Conservation (phyloP, 192 early-diverging fungal species). For the Spinellus fusiger region DNA sequence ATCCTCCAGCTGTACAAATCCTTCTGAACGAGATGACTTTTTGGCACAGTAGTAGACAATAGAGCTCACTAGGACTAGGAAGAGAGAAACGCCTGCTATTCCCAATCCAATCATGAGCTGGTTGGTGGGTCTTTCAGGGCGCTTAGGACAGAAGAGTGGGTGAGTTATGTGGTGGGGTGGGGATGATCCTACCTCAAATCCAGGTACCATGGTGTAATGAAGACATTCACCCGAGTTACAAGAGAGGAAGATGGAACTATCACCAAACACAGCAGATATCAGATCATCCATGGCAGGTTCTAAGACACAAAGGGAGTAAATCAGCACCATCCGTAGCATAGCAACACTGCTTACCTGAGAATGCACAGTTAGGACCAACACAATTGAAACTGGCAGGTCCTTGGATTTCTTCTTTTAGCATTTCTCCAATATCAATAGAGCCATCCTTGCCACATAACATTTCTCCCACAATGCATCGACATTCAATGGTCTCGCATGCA, state of each 20-base stretch:
- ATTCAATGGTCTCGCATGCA: constrained; percentile 69
- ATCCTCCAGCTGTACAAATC: constrained; percentile 40
- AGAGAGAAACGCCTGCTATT: constrained; percentile 31
- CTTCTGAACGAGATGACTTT: constrained; percentile 4
- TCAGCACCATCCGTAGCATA: neutral
- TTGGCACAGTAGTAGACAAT: constrained; percentile 25
- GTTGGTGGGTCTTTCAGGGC: constrained; percentile 30
- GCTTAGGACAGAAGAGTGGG: neutral
- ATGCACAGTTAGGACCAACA: constrained; percentile 47
- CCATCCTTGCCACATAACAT: constrained; percentile 83
- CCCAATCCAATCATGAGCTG: constrained; percentile 38
- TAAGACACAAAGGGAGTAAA: constrained; percentile 7
- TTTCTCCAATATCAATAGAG: constrained; percentile 72
- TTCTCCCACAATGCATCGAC: constrained; percentile 71
- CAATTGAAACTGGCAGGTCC: constrained; percentile 75
- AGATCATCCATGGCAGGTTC: constrained; percentile 82
- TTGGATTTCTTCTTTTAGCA: constrained; percentile 68
- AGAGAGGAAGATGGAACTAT: constrained; percentile 70
- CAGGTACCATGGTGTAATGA: constrained; percentile 82
- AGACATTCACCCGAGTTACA: constrained; percentile 84
- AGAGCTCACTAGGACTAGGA: constrained; percentile 19
- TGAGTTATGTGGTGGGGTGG: neutral
- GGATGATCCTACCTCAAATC: constrained; percentile 40
- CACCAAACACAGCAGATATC: constrained; percentile 75
- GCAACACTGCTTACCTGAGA: constrained; percentile 39